Percentiles rank a stretch among this genome's conserved stretches.
phyloP scores from a whole-genome alignment of 2,329 filamentous ascomycete species.

The Claviceps pazoutovae region DNA sequence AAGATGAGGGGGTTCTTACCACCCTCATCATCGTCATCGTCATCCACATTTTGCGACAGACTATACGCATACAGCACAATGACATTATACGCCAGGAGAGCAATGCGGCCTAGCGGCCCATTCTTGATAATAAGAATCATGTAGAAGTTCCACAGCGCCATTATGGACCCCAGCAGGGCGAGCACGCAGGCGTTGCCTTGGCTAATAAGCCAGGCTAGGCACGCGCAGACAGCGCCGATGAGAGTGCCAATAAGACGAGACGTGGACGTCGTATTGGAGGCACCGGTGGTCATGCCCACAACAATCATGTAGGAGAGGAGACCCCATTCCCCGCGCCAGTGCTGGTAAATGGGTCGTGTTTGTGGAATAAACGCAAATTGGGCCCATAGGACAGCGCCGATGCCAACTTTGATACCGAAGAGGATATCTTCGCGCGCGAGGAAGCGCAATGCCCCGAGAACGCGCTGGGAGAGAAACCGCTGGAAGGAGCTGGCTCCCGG shows the following conservation, averaged over 20 bases:
- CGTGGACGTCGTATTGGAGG: conserved; percentile 82
- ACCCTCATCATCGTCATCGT: conserved; percentile 79
- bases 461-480: conserved; percentile 29
- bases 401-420: conserved; percentile 86
- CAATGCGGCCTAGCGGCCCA: conserved; percentile 83
- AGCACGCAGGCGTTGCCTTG: conserved; percentile 61
- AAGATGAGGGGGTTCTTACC: conserved; percentile 71
- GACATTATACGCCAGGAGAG: conserved; percentile 90
- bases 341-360: conserved; percentile 67
- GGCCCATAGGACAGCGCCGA: conserved; percentile 79
- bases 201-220: conserved; percentile 64
- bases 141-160: conserved; percentile 75
- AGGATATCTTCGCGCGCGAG: conserved; percentile 43
- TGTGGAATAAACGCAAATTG: conserved; percentile 72
- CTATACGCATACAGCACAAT: conserved; percentile 91
- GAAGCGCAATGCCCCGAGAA: conserved; percentile 32
- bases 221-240: conserved; percentile 62
- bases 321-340: conserved; percentile 95
- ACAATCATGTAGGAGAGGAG: conserved; percentile 96
- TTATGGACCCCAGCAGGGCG: conserved; percentile 68
- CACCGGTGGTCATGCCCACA: conserved; percentile 92
- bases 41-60: conserved; percentile 62
- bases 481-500: conserved; percentile 30
- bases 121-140: conserved; percentile 75
- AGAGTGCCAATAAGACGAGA: conserved; percentile 78